phyloP scores from a whole-genome alignment of 2,329 filamentous ascomycete genomes.

The Colletotrichum noveboracense region DNA sequence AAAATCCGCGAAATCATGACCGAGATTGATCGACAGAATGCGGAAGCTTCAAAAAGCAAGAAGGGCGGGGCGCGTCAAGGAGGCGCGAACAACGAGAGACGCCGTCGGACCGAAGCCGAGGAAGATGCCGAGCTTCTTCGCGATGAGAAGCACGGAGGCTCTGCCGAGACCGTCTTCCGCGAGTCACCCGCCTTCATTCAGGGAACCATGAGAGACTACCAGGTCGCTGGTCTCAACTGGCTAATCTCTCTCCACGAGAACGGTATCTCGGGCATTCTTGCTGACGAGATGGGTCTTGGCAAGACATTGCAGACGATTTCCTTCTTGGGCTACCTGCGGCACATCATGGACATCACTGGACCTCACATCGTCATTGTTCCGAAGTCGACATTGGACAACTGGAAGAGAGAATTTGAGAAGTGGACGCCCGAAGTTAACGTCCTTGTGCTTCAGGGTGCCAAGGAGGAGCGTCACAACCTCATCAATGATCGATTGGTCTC shows the following conservation, averaged over 20 bases:
- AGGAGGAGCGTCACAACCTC: conserved; percentile 86
- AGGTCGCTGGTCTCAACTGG: conserved; percentile 96
- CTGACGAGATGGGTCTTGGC: conserved; percentile 98
- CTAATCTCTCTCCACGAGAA: conserved; percentile 97
- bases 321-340: conserved; percentile 92
- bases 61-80: conserved; percentile 82
- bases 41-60: conserved; percentile 72
- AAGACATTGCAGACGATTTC: conserved; percentile 98
- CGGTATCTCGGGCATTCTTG: conserved; percentile 96
- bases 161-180: conserved; percentile 88
- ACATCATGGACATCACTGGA: conserved; percentile 86
- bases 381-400: conserved; percentile 98
- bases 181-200: conserved; percentile 92
- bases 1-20: conserved; percentile 92
- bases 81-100: conserved; percentile 78
- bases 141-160: conserved; percentile 87
- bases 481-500: conserved; percentile 92
- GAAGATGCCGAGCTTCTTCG: conserved; percentile 90
- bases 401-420: conserved; percentile 90
- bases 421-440: conserved; percentile 98
- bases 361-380: conserved; percentile 92
- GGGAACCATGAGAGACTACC: conserved; percentile 93
- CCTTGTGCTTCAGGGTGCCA: conserved; percentile 90
- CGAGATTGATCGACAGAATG: conserved; percentile 94
- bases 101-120: conserved; percentile 92